Evolutionary conservation across 2,329 filamentous ascomycete species (phyloP).

Genomic region (Pestalotiopsis sp.): DNA sequence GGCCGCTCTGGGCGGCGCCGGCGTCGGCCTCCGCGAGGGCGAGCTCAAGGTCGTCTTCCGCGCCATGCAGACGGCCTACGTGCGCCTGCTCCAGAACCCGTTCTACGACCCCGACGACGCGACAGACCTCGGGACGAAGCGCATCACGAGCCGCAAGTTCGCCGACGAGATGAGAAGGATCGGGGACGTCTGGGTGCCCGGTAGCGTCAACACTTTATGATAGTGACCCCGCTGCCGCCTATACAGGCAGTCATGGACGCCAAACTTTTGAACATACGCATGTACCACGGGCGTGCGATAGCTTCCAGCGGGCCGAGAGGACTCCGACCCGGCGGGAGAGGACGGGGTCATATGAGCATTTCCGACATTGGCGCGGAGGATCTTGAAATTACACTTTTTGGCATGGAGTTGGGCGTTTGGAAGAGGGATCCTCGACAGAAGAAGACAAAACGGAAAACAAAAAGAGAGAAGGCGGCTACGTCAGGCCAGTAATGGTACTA

Average conservation of each 20-base stretch:
- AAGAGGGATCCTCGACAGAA: neutral
- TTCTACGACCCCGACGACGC: constrained; percentile 93
- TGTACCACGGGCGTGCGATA: neutral
- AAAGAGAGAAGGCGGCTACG: neutral
- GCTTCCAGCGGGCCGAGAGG: neutral
- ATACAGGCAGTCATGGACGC: neutral
- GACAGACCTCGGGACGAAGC: constrained; percentile 55
- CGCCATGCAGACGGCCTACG: constrained; percentile 91
- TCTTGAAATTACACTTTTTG: neutral
- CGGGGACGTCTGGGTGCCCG: constrained; percentile 82
- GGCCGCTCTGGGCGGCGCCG: constrained; percentile 27
- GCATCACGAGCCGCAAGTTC: constrained; percentile 83
- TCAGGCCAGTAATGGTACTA: neutral
- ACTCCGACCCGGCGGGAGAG: neutral
- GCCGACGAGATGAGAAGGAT: constrained; percentile 82
- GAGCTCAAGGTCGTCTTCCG: constrained; percentile 90
- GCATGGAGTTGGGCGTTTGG: neutral
- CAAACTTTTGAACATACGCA: neutral
- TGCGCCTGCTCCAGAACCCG: constrained; percentile 86
- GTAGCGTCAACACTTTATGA: constrained; percentile 42
- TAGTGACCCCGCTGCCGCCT: neutral
- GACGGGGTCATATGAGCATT: neutral
- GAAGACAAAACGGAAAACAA: neutral
- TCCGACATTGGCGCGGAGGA: neutral
- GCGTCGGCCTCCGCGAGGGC: constrained; percentile 75